Percentiles rank a stretch among this genome's conserved stretches.
Evolutionary conservation across 1,284 basidiomycete species (phyloP).

Genomic region (Rhodotorula sp.): DNA sequence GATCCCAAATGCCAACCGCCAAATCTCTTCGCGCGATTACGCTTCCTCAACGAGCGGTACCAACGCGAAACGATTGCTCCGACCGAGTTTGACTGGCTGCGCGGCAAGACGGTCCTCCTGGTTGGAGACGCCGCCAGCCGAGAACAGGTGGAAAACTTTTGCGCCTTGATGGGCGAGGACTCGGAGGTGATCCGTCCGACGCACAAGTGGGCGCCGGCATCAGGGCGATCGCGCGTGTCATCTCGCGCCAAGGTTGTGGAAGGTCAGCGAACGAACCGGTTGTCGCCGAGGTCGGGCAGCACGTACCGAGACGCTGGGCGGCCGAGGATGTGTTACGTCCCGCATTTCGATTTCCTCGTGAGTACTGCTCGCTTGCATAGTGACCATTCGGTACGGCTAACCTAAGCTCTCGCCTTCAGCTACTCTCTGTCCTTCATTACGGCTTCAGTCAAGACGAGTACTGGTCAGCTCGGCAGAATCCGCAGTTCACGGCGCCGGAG

Average conservation of each 20-base stretch:
- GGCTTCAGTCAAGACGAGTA: conserved; percentile 49
- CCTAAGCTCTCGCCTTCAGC: conserved; percentile 18
- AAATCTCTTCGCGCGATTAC: conserved; percentile 27
- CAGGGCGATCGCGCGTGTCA: conserved; percentile 20
- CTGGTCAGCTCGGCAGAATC: conserved; percentile 45
- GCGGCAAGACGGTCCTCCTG: conserved; percentile 50
- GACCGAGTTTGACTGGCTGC: conserved; percentile 43
- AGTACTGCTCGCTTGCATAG: not conserved
- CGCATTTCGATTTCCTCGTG: conserved; percentile 48
- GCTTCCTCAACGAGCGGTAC: conserved; percentile 17
- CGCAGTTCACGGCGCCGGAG: conserved; percentile 47
- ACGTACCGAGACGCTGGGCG: conserved; percentile 45
- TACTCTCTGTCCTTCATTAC: conserved; percentile 50
- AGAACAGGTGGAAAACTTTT: conserved; percentile 50
- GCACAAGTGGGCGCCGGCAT: conserved; percentile 41
- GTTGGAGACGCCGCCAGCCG: conserved; percentile 51
- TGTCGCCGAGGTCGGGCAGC: conserved; percentile 20
- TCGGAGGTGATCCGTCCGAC: conserved; percentile 45
- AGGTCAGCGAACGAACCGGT: conserved; percentile 26
- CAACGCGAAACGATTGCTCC: not conserved
- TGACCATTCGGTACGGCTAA: too few relatives aligned
- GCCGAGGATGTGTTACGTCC: conserved; percentile 50
- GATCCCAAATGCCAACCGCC: conserved; percentile 31
- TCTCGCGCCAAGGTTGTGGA: not conserved
- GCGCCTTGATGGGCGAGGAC: conserved; percentile 47